A percentile compares a stretch with the other conserved stretches of the same genome.
Conservation (phyloP, 148 eudicot genomes). For the Rhododendron vialii region DNA sequence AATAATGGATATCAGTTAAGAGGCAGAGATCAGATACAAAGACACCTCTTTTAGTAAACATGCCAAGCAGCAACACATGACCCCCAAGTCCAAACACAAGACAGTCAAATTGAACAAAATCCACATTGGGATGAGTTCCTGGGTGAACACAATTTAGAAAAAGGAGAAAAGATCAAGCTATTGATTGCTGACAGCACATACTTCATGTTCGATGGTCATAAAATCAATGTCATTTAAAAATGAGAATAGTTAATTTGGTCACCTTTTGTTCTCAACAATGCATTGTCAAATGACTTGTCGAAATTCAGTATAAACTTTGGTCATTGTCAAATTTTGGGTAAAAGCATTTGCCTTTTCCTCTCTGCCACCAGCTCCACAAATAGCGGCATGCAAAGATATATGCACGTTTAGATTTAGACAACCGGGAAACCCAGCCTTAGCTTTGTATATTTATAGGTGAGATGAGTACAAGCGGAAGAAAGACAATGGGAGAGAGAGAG, state of each 20-base stretch:
- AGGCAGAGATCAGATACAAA: constrained; percentile 1
- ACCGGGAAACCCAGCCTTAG: too few relatives aligned
- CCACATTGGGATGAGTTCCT: background rate
- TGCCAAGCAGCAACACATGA: background rate
- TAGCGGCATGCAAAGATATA: background rate
- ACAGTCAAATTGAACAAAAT: background rate
- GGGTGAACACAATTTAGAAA: background rate
- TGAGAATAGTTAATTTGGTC: too few relatives aligned
- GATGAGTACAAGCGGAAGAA: too few relatives aligned
- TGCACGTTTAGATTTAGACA: too few relatives aligned
- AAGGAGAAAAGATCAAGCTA: background rate
- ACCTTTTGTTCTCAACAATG: background rate
- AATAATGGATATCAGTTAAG: background rate
- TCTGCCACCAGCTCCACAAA: background rate
- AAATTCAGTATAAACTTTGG: background rate
- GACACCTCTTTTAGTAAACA: background rate
- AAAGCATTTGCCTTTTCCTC: background rate
- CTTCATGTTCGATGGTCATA: background rate
- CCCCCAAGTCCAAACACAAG: background rate
- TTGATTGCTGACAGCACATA: background rate
- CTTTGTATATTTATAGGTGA: too few relatives aligned
- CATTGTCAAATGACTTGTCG: background rate
- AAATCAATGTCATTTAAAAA: background rate
- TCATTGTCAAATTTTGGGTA: background rate
- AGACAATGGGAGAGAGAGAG: background rate